Base-by-base conservation (phyloP, 129 eudicot species). In the Arctium minus region DNA sequence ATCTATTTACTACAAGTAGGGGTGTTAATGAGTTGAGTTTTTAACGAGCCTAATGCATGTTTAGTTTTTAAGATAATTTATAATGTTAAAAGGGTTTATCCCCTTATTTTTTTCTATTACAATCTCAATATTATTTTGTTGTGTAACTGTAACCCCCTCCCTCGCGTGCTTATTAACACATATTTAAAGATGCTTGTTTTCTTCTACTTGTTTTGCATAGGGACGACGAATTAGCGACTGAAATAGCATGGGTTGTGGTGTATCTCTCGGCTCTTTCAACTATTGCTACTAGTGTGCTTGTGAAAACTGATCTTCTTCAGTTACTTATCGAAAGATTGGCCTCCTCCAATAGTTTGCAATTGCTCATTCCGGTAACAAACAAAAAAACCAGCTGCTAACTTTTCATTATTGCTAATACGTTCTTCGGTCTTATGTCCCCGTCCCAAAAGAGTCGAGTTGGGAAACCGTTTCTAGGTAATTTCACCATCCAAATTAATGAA, bases 191-290 rank as follows among this genome's bases (percentile, higher is more conserved):
- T 32, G 32, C 10, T 64, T 64, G 65, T 8, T 73, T 29, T 74
- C 36, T 33, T 82, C 75, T 82, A 27, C 65, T 9, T 42, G 17
- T 64, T 38, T 39, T 83, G 72, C 37, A 50, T 86, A 95, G 97
- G 85, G 99, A 93, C 44, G 99, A 91, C 70, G 97, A 95, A 62
- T 70, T 93, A 82, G 92, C 92, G 8, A 96, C 99, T 70, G 99
- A 96, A 96, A 92, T 96, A 81, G 97, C 98, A 81, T 96, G 99
- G 99, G 95, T 96, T 46, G 98, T 91, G 18, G 99, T 96, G 78
- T 96, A 96, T 86, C 92, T 96, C 44, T 87, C 99, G 31, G 98
- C 99, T 8, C 99, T 96, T 73, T 96, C 99, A 80, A 74, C 91
- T 78, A 72, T 84, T 74, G 99, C 98, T 67, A 87, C 93, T 37